phyloP scores from a whole-genome alignment of 129 eudicot genomes.

The Helianthus tuberosus region DNA sequence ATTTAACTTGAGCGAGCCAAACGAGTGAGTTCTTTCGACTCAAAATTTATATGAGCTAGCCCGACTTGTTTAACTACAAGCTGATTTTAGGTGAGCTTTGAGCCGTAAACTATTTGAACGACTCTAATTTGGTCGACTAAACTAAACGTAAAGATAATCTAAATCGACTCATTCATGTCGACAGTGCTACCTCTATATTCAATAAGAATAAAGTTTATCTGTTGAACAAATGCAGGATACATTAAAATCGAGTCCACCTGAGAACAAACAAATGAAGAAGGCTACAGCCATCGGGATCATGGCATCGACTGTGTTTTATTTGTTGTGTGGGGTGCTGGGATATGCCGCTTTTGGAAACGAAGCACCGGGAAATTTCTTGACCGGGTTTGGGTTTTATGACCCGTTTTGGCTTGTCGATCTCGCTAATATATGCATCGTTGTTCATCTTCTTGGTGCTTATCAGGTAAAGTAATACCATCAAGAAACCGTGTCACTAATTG shows the following conservation, averaged over 20 bases:
- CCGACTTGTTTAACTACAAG: no score
- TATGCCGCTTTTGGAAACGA: slow-evolving; percentile 77
- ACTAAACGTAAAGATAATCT: no score
- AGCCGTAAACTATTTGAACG: no score
- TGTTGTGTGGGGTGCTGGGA: slow-evolving; percentile 62
- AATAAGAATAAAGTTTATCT: neutral
- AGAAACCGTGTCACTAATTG: slow-evolving; percentile 4
- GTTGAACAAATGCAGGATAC: slow-evolving; percentile 48
- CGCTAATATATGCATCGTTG: slow-evolving; percentile 61
- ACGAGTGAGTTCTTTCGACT: no score
- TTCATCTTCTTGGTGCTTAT: slow-evolving; percentile 81
- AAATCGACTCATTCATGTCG: no score
- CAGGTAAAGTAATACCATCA: slow-evolving; percentile 54
- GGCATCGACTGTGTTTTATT: slow-evolving; percentile 52
- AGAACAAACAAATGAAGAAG: slow-evolving; percentile 65
- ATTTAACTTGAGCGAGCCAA: no score
- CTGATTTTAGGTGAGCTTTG: no score
- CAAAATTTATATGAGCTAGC: no score
- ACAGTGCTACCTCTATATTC: no score
- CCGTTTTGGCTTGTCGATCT: slow-evolving; percentile 76
- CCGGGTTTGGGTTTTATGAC: slow-evolving; percentile 78
- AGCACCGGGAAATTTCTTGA: slow-evolving; percentile 74
- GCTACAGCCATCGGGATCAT: slow-evolving; percentile 47
- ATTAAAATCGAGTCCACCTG: slow-evolving; percentile 58
- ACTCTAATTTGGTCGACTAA: no score